Evolutionary conservation across 176 grass and related monocot genomes (phyloP).

Genomic region (Carex parvula): DNA sequence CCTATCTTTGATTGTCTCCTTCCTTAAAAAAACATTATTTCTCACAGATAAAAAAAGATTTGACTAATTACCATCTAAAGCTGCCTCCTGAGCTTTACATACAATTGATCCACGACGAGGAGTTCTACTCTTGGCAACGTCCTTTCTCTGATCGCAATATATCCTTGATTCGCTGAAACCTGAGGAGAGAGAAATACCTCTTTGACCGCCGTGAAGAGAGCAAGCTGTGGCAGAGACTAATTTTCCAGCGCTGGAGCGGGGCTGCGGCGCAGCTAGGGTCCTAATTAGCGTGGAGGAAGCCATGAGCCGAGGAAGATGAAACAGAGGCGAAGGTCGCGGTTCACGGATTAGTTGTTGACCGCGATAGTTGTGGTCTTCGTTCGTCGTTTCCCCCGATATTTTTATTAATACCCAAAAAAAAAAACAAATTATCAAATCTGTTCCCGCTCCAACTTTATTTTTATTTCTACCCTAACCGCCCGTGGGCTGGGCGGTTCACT

Average conservation of each 20-base stretch:
- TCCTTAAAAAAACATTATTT: not conserved
- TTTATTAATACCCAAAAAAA: no score
- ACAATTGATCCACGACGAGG: not conserved
- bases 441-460: no score
- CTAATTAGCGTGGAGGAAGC: not conserved
- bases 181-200: not conserved
- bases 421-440: no score
- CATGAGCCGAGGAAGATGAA: not conserved
- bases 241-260: not conserved
- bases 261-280: not conserved
- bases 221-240: not conserved
- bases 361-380: not conserved
- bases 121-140: not conserved
- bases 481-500: no score
- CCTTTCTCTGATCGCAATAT: not conserved
- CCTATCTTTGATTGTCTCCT: not conserved
- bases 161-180: not conserved
- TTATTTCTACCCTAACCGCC: no score
- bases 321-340: not conserved
- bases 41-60: not conserved
- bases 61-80: slow-evolving; percentile 1
- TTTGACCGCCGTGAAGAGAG: not conserved
- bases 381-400: not conserved
- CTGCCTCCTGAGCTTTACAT: slow-evolving; percentile 7
- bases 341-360: not conserved